Percentiles rank a stretch among this genome's conserved stretches.
These are phyloP conservation scores for Tulasnella sp. DNA, from an alignment of 768 basidiomycete genomes.

Conservation along the genomic window DNA sequence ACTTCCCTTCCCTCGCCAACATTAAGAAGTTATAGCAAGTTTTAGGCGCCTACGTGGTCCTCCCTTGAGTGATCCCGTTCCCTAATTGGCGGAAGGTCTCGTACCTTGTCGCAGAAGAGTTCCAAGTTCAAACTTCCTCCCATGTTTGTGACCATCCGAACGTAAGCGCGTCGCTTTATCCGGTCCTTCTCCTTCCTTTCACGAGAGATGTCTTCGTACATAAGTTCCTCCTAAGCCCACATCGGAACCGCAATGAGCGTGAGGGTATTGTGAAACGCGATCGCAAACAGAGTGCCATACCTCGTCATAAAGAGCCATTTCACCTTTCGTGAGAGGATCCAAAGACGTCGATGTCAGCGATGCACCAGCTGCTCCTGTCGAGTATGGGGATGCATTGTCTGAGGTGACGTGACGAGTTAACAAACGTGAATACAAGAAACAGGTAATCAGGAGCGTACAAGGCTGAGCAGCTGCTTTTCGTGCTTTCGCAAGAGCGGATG, in stretches of 20 bases:
- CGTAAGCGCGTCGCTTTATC: constrained; percentile 84
- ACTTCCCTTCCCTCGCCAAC: constrained; percentile 84
- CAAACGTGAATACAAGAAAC: neutral
- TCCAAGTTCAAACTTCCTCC: constrained; percentile 75
- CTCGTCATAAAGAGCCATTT: constrained; percentile 93
- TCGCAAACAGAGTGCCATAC: constrained; percentile 28
- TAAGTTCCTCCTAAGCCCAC: constrained; percentile 66
- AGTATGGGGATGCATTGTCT: constrained; percentile 92
- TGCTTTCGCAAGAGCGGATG: constrained; percentile 23
- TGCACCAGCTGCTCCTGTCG: constrained; percentile 80
- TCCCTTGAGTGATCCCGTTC: neutral
- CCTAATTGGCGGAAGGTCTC: neutral
- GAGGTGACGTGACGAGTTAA: neutral
- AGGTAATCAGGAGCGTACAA: constrained; percentile 36
- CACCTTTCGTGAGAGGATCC: constrained; percentile 56
- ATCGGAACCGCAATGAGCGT: neutral
- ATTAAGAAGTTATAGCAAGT: constrained; percentile 98
- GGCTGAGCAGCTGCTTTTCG: constrained; percentile 41
- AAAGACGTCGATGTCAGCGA: constrained; percentile 89
- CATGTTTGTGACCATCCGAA: constrained; percentile 86
- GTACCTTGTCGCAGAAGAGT: constrained; percentile 78
- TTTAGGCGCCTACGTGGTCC: constrained; percentile 65
- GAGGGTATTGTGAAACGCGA: neutral
- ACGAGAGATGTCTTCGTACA: constrained; percentile 90
- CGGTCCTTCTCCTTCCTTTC: constrained; percentile 92